Evolutionary conservation across 805 yeast species (phyloP).

Genomic region (Brettanomyces nanus): DNA sequence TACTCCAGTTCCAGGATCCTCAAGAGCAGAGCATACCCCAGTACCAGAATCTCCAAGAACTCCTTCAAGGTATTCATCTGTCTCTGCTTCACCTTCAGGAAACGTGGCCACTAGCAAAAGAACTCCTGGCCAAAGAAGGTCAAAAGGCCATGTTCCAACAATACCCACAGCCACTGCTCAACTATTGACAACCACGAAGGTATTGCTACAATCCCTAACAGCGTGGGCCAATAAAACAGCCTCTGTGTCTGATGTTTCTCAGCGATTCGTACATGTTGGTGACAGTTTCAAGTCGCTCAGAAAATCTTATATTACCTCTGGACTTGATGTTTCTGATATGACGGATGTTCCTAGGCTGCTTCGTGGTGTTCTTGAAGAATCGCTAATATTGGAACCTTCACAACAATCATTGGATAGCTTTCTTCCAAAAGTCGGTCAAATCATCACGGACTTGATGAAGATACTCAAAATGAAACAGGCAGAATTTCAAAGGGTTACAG

Average conservation of each 20-base stretch:
- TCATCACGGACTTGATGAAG: constrained; percentile 72
- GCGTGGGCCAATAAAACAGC: constrained; percentile 85
- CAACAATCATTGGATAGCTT: constrained; percentile 74
- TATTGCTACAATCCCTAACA: constrained; percentile 74
- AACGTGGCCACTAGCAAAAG: neutral
- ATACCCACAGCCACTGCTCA: constrained; percentile 51
- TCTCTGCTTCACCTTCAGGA: neutral
- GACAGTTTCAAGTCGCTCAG: constrained; percentile 87
- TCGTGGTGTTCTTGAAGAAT: constrained; percentile 74
- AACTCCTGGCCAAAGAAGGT: constrained; percentile 2
- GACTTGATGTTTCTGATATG: constrained; percentile 72
- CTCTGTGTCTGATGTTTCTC: constrained; percentile 76
- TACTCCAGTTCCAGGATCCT: too few relatives aligned
- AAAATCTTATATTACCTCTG: constrained; percentile 68
- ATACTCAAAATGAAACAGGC: constrained; percentile 76
- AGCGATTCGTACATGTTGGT: constrained; percentile 85
- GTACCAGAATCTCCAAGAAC: too few relatives aligned
- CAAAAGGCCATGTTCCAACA: constrained; percentile 40
- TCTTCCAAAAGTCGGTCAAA: constrained; percentile 77
- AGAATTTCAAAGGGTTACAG: constrained; percentile 15
- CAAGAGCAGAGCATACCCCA: too few relatives aligned
- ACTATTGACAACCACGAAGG: constrained; percentile 80
- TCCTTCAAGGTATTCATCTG: neutral
- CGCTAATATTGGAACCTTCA: constrained; percentile 77
- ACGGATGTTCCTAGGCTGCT: constrained; percentile 87